Conservation (phyloP, 2,329 filamentous ascomycete genomes). For the Arachnopeziza araneosa region DNA sequence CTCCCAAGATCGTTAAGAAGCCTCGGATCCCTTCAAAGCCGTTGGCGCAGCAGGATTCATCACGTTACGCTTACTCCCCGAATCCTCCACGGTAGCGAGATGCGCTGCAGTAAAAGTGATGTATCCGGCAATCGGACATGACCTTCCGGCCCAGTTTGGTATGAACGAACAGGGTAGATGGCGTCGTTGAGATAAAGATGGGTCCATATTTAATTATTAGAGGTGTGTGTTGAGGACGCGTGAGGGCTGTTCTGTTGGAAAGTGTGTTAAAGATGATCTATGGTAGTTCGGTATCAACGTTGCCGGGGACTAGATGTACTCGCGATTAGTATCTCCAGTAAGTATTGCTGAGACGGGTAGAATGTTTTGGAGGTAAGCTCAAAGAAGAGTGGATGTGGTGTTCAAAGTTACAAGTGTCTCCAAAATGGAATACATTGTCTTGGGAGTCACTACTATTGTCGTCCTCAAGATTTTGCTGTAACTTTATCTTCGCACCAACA, state of each 20-base stretch:
- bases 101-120: conserved; percentile 5
- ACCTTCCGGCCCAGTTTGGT: conserved; percentile 48
- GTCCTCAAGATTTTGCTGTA: too few species aligned
- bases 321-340: too few species aligned
- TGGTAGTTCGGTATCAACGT: background rate
- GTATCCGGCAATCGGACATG: conserved; percentile 40
- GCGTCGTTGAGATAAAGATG: conserved; percentile 58
- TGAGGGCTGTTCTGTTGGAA: too few species aligned
- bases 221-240: conserved; percentile 5
- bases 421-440: too few species aligned
- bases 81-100: conserved; percentile 13
- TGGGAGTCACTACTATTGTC: too few species aligned
- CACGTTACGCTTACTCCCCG: conserved; percentile 32
- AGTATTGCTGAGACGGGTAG: conserved; percentile 2
- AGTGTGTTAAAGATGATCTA: background rate
- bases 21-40: conserved; percentile 41
- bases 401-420: too few species aligned
- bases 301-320: background rate
- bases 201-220: conserved; percentile 40
- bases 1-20: conserved; percentile 42
- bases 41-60: conserved; percentile 36
- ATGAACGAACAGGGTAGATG: conserved; percentile 53
- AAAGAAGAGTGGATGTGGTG: too few species aligned
- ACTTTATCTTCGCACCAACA: background rate
- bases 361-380: background rate